phyloP scores from a whole-genome alignment of 768 basidiomycete genomes.

The Sporobolomyces roseus region DNA sequence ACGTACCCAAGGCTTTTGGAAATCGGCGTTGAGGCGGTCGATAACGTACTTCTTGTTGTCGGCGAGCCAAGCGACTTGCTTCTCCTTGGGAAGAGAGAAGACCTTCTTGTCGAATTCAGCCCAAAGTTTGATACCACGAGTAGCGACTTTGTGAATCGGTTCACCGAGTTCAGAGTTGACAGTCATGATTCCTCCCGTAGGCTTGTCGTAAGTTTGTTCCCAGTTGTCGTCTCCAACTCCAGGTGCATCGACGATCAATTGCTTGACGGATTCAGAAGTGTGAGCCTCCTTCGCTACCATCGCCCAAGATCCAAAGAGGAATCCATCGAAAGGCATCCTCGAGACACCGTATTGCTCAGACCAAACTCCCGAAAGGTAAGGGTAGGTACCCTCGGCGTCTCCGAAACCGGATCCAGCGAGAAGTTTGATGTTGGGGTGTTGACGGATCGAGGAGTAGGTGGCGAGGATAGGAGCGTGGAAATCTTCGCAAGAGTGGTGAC shows the following conservation, averaged over 20 bases:
- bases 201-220: slow-evolving; percentile 87
- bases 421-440: slow-evolving; percentile 79
- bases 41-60: slow-evolving; percentile 87
- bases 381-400: slow-evolving; percentile 79
- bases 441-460: slow-evolving; percentile 85
- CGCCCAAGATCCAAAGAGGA: slow-evolving; percentile 90
- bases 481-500: slow-evolving; percentile 97
- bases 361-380: slow-evolving; percentile 96
- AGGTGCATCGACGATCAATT: slow-evolving; percentile 88
- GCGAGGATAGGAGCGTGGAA: slow-evolving; percentile 92
- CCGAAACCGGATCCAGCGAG: slow-evolving; percentile 96
- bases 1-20: slow-evolving; percentile 63
- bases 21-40: slow-evolving; percentile 85
- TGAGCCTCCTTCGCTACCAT: slow-evolving; percentile 99
- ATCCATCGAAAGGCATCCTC: slow-evolving; percentile 97
- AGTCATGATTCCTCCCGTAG: slow-evolving; percentile 92
- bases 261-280: slow-evolving; percentile 88
- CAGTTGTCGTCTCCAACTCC: slow-evolving; percentile 85
- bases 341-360: slow-evolving; percentile 75
- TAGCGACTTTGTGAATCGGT: slow-evolving; percentile 99
- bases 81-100: slow-evolving; percentile 93
- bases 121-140: slow-evolving; percentile 94
- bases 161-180: slow-evolving; percentile 91
- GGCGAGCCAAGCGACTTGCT: slow-evolving; percentile 78
- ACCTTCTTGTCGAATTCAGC: slow-evolving; percentile 91